Conservation (phyloP, 2,329 filamentous ascomycete genomes). For the Phialophora macrospora region DNA sequence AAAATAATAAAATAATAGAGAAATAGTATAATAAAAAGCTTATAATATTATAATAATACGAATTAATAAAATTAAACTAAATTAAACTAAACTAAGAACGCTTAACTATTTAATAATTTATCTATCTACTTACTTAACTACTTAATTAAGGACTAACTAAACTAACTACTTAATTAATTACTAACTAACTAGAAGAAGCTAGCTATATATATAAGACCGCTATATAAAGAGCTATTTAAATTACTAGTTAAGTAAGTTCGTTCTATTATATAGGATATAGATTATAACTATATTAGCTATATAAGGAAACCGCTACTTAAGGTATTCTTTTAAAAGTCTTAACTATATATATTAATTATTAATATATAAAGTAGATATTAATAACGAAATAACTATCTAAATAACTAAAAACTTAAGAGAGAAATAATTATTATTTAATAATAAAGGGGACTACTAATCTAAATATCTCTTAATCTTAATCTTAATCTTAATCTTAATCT, state of each 20-base stretch:
- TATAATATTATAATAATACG: not conserved
- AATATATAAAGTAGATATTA: not conserved
- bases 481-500: too few relatives aligned
- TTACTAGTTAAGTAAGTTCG: not conserved
- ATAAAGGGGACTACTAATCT: too few relatives aligned
- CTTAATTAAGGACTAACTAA: too few relatives aligned
- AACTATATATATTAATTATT: not conserved
- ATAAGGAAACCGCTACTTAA: not conserved
- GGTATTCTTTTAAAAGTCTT: not conserved
- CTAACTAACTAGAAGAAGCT: too few relatives aligned
- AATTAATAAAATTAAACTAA: not conserved
- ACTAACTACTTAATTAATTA: too few relatives aligned
- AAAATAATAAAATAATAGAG: too few relatives aligned
- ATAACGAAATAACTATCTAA: not conserved
- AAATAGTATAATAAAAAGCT: too few relatives aligned
- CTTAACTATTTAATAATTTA: not conserved
- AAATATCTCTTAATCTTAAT: too few relatives aligned
- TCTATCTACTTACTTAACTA: not conserved
- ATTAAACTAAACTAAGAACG: not conserved
- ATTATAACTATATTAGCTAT: constrained; percentile 4
- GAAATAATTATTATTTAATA: too few relatives aligned
- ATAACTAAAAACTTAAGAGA: not conserved
- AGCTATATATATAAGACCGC: too few relatives aligned
- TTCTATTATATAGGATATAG: not conserved
- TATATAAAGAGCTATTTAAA: too few relatives aligned